These are phyloP conservation scores for Colletotrichum shisoi DNA, from an alignment of 2,329 filamentous ascomycete genomes.

Conservation along the genomic window DNA sequence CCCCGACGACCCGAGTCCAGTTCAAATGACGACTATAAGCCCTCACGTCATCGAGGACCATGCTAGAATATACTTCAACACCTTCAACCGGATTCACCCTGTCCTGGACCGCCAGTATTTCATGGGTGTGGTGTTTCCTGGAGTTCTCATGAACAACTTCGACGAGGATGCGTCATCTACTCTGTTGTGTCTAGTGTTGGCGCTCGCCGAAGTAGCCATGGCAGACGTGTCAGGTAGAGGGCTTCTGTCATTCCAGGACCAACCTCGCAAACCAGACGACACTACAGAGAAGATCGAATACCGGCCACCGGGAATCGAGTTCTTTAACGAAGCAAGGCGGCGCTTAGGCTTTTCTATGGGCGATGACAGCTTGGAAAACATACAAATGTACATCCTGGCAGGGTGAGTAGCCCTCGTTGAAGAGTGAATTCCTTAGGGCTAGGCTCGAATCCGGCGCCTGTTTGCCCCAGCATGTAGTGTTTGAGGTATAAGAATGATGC, in stretches of 20 bases:
- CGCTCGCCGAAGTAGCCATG: constrained; percentile 66
- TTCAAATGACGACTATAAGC: constrained; percentile 46
- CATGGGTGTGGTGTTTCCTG: constrained; percentile 55
- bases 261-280: constrained; percentile 32
- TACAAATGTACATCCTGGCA: constrained; percentile 65
- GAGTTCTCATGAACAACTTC: constrained; percentile 59
- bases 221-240: constrained; percentile 58
- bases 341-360: constrained; percentile 66
- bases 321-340: constrained; percentile 69
- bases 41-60: constrained; percentile 60
- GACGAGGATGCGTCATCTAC: constrained; percentile 59
- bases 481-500: not conserved
- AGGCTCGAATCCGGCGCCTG: not conserved
- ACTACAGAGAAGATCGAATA: constrained; percentile 50
- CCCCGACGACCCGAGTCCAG: not conserved
- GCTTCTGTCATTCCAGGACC: constrained; percentile 45
- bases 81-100: constrained; percentile 66
- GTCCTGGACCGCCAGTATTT: constrained; percentile 67
- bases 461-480: not conserved
- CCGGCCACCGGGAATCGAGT: constrained; percentile 63
- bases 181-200: constrained; percentile 64
- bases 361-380: constrained; percentile 64
- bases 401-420: constrained; percentile 52
- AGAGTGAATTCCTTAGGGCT: not conserved
- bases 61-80: constrained; percentile 65